A percentile compares a stretch with the other conserved stretches of the same genome.
Conservation (phyloP, 2,329 filamentous ascomycete genomes). For the Pestalotiopsis sp. region DNA sequence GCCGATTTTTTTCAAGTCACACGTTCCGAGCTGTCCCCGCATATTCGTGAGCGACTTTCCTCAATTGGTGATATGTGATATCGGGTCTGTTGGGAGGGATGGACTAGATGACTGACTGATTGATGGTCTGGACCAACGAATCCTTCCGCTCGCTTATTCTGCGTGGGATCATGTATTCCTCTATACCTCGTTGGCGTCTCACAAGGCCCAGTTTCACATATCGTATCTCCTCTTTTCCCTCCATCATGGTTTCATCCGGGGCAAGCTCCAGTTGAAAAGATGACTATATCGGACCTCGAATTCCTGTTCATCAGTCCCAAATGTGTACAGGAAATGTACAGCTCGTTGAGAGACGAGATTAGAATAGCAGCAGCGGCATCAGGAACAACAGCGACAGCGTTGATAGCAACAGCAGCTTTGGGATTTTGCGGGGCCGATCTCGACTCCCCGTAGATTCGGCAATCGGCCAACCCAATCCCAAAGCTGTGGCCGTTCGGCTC, state of each 20-base stretch:
- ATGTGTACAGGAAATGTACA: not conserved
- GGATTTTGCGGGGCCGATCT: conserved; percentile 28
- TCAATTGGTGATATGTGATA: not conserved
- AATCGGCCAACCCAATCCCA: conserved; percentile 25
- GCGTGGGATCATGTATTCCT: not conserved
- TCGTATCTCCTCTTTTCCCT: not conserved
- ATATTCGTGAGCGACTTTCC: not conserved
- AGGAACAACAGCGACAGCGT: not conserved
- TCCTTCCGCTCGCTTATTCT: not conserved
- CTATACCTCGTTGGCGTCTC: not conserved
- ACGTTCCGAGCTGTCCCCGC: not conserved
- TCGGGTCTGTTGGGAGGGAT: not conserved
- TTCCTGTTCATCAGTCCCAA: not conserved
- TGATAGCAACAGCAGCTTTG: not conserved
- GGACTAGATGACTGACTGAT: not conserved
- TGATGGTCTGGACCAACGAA: not conserved
- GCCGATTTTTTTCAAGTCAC: not conserved
- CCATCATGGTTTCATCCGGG: not conserved
- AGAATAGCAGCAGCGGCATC: not conserved
- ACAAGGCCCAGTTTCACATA: not conserved
- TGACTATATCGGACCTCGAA: not conserved
- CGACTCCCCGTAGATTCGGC: conserved; percentile 29
- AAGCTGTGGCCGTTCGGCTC: conserved; percentile 27
- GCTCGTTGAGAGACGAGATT: not conserved
- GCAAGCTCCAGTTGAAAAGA: not conserved